These are phyloP conservation scores for Lantana camara DNA, from an alignment of 257 asterid genomes.

Conservation along the genomic window DNA sequence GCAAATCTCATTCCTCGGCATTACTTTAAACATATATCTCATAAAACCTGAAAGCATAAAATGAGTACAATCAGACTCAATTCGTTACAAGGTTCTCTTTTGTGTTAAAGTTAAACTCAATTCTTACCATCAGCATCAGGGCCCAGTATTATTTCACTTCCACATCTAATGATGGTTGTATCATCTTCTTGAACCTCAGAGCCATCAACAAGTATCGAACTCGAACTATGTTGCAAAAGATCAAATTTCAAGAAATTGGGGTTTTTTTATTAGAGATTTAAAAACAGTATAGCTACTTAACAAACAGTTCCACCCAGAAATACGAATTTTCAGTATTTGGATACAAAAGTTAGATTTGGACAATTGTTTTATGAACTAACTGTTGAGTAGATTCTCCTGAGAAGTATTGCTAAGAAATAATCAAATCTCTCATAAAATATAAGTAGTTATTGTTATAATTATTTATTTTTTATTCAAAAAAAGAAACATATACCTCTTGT, in stretches of 20 bases:
- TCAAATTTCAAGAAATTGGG: constrained; percentile 28
- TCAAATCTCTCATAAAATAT: no score
- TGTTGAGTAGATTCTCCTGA: background rate
- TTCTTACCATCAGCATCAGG: constrained; percentile 58
- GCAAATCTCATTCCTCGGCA: constrained; percentile 59
- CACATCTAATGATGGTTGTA: constrained; percentile 61
- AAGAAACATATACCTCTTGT: constrained; percentile 51
- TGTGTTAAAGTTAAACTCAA: background rate
- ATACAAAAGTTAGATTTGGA: constrained; percentile 6
- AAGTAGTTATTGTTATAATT: no score
- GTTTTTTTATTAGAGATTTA: constrained; percentile 5
- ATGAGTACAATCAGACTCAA: background rate
- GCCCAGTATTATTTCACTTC: constrained; percentile 82
- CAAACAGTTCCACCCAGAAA: constrained; percentile 17
- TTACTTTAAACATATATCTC: constrained; percentile 72
- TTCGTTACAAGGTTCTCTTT: background rate
- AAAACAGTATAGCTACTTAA: background rate
- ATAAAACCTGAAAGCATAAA: constrained; percentile 59
- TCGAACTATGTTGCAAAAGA: constrained; percentile 45
- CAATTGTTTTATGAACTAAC: background rate
- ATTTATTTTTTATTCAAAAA: no score
- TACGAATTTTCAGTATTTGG: background rate
- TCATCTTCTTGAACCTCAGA: constrained; percentile 60
- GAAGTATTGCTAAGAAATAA: constrained; percentile 9
- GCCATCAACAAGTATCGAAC: constrained; percentile 67